Percentiles rank a stretch among this genome's conserved stretches.
Evolutionary conservation across 2,329 filamentous ascomycete species (phyloP).

Genomic region (Fusarium agapanthi): DNA sequence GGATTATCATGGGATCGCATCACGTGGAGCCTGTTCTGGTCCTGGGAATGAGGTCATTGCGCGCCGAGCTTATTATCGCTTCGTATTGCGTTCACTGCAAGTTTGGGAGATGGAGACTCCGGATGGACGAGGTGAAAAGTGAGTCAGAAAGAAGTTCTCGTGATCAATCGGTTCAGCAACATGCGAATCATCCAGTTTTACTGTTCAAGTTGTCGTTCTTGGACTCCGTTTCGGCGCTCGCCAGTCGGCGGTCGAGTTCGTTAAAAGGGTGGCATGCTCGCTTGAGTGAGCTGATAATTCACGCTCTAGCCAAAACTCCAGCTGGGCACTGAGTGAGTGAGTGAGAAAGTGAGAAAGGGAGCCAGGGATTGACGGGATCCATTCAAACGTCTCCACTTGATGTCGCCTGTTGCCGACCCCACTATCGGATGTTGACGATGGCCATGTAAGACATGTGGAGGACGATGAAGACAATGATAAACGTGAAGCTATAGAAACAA

Average conservation of each 20-base stretch:
- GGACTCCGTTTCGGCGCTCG: slow-evolving; percentile 13
- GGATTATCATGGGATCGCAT: slow-evolving; percentile 16
- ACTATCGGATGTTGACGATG: slow-evolving; percentile 43
- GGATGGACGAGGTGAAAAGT: not conserved
- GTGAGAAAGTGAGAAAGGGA: not conserved
- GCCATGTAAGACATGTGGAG: slow-evolving; percentile 31
- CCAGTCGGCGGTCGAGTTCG: slow-evolving; percentile 35
- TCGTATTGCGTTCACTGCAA: slow-evolving; percentile 18
- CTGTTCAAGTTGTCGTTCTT: slow-evolving; percentile 1
- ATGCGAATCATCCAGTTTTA: slow-evolving; percentile 28
- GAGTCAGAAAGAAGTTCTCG: slow-evolving; percentile 18
- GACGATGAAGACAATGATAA: not conserved
- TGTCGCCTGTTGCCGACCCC: slow-evolving; percentile 44
- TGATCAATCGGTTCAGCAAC: slow-evolving; percentile 23
- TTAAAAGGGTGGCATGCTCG: slow-evolving; percentile 40
- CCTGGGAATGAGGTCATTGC: slow-evolving; percentile 28
- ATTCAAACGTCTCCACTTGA: slow-evolving; percentile 36
- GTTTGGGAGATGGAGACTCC: not conserved
- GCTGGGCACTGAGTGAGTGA: not conserved
- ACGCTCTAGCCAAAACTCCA: slow-evolving; percentile 14
- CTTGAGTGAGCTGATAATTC: slow-evolving; percentile 31
- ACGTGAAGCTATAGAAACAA: slow-evolving; percentile 21
- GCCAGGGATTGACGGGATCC: slow-evolving; percentile 35
- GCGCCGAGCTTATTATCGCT: slow-evolving; percentile 7
- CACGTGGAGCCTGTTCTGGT: slow-evolving; percentile 27